These are phyloP conservation scores for Sungouiella thailandica DNA, from an alignment of 805 yeast genomes.

Conservation along the genomic window DNA sequence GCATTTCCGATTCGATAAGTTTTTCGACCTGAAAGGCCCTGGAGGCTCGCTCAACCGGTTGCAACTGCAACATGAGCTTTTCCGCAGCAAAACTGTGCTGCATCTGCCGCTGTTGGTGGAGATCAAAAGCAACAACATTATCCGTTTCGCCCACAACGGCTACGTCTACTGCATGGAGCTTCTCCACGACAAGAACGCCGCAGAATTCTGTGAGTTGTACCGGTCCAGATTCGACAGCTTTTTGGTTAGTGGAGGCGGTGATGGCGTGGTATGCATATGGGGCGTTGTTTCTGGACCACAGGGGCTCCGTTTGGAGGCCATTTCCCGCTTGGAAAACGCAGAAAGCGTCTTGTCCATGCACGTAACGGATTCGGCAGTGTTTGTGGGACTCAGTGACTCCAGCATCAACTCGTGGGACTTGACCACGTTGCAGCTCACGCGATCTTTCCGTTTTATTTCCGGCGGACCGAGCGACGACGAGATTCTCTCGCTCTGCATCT, in stretches of 20 bases:
- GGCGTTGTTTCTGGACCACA: slow-evolving; percentile 20
- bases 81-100: slow-evolving; percentile 5
- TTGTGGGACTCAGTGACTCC: slow-evolving; percentile 78
- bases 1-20: slow-evolving; percentile 68
- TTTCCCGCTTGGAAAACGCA: slow-evolving; percentile 46
- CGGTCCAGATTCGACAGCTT: slow-evolving; percentile 9
- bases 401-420: slow-evolving; percentile 82
- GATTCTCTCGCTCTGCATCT: slow-evolving; percentile 56
- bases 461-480: slow-evolving; percentile 18
- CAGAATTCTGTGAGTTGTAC: slow-evolving; percentile 16
- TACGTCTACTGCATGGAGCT: slow-evolving; percentile 70
- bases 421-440: slow-evolving; percentile 66
- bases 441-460: slow-evolving; percentile 32
- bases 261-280: slow-evolving; percentile 86
- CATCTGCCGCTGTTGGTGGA: slow-evolving; percentile 46
- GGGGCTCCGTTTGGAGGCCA: slow-evolving; percentile 4
- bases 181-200: slow-evolving; percentile 10
- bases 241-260: slow-evolving; percentile 72
- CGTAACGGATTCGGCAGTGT: slow-evolving; percentile 60
- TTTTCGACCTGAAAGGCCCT: slow-evolving; percentile 88
- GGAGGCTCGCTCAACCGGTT: slow-evolving; percentile 47
- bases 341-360: slow-evolving; percentile 71
- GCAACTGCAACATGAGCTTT: slow-evolving; percentile 23
- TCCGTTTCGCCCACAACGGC: slow-evolving; percentile 87
- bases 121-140: slow-evolving; percentile 59